Base-by-base conservation (phyloP, 176 grass and related monocot species). In the Neostapfia colusana region DNA sequence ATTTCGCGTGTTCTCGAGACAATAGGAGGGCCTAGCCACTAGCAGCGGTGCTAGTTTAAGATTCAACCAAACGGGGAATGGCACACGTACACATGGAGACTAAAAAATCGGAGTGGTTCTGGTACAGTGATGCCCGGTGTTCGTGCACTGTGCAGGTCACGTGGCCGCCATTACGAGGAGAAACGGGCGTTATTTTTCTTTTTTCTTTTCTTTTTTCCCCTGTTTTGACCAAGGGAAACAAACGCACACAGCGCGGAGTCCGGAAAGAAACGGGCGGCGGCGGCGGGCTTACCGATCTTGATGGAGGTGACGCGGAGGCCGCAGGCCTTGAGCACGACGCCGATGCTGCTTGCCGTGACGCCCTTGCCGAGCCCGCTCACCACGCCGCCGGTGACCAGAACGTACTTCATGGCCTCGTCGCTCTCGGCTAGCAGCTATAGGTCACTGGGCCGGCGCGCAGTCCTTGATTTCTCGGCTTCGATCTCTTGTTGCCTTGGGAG, bases 301-400 rank as follows among this genome's bases (percentile, higher is more conserved):
- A 97, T 97, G 62, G 88, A 91, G 65, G 94, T 97, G 71, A 97
- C 84, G 39, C 91, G 91, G 55, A 97, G 79, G 53, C 94, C 94
- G 79, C 91, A 91, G 40, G 70, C 84, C 73, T 91, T 97, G 78
- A 97, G 87, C 26, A 97, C 27, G 27, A 97, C 86, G 57, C 94
- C 94, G 59, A 97, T 91, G 79, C 94, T 93, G 83, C 94, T 97
- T 14, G 94, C 94, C 48, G 94, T 97, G 3, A 97, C 94, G 61
- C 94, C 94, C 72, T 97, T 97, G 53, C 94, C 94, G 57, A 97
- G 82, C 4, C 94, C 94, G 65, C 94, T 97, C 70, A 97, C 84
- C 61, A 97, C 94, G 61, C 94, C 94, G 21, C 91, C 94, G 42
- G 94, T 97, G 54, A 97, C 94, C 84, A 97, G 76, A 25, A 97